phyloP scores from a whole-genome alignment of 129 eudicot species.

The Tagetes patula region DNA sequence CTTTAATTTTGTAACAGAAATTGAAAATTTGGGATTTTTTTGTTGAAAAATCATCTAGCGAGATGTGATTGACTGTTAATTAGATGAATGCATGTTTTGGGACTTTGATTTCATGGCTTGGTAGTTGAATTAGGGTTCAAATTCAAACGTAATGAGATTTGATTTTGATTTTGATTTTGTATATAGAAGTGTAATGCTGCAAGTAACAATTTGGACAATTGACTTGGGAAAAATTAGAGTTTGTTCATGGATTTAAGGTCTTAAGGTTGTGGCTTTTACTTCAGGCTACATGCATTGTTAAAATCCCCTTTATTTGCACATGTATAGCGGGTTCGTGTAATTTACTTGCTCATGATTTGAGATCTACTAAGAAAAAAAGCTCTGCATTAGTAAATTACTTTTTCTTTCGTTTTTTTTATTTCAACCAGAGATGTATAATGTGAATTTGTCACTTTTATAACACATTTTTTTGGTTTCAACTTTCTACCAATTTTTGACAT shows the following conservation, averaged over 20 bases:
- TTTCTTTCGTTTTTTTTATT: background rate
- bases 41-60: conserved; percentile 14
- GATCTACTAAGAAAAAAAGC: no score
- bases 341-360: no score
- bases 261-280: background rate
- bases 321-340: no score
- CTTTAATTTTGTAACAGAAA: no score
- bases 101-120: background rate
- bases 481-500: conserved; percentile 1
- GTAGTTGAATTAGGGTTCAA: background rate
- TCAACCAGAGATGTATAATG: conserved; percentile 6
- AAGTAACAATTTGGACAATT: background rate
- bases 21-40: background rate
- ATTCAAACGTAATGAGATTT: no score
- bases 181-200: background rate
- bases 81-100: conserved; percentile 18
- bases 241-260: conserved; percentile 2
- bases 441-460: background rate
- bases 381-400: background rate
- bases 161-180: no score
- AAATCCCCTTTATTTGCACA: no score
- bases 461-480: background rate
- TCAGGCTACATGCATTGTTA: no score
- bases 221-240: conserved; percentile 12
- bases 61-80: conserved; percentile 5